These are phyloP conservation scores for Tieghemiomyces parasiticus DNA, from an alignment of 192 early-diverging fungal species.

Conservation along the genomic window DNA sequence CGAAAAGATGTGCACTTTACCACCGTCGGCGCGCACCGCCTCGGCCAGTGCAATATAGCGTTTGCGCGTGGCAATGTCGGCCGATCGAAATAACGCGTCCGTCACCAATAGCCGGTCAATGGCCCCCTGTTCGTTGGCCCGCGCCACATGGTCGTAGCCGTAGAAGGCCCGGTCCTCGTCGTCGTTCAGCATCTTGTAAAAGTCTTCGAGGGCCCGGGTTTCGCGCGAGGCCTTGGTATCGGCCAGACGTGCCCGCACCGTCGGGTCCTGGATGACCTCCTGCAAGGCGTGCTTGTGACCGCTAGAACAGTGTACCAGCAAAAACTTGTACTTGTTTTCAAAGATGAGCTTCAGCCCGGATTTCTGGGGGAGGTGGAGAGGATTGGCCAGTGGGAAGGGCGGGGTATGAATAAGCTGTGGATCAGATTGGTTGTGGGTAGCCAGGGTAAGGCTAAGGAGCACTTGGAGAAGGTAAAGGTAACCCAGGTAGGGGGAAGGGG, in stretches of 20 bases:
- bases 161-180: slow-evolving; percentile 91
- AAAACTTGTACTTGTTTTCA: slow-evolving; percentile 75
- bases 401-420: too few species aligned
- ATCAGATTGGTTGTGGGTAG: too few species aligned
- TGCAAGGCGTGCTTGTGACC: slow-evolving; percentile 93
- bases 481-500: too few species aligned
- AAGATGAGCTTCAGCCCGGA: slow-evolving; percentile 68
- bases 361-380: too few species aligned
- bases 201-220: slow-evolving; percentile 62
- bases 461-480: too few species aligned
- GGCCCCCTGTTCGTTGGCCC: slow-evolving; percentile 72
- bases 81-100: slow-evolving; percentile 83
- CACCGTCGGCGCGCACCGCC: slow-evolving; percentile 51
- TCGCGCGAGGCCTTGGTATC: slow-evolving; percentile 91
- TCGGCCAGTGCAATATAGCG: slow-evolving; percentile 85
- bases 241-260: slow-evolving; percentile 56
- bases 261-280: slow-evolving; percentile 81
- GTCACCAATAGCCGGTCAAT: slow-evolving; percentile 82
- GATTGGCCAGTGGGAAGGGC: too few species aligned
- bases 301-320: slow-evolving; percentile 82
- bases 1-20: slow-evolving; percentile 77
- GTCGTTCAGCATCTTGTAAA: slow-evolving; percentile 79
- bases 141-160: slow-evolving; percentile 68
- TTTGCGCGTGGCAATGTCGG: slow-evolving; percentile 66
- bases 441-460: too few species aligned